Evolutionary conservation across 345 rosid species (phyloP), one percentile per base, ranked within the genome.

Genomic region (Microthlaspi erraticum): DNA sequence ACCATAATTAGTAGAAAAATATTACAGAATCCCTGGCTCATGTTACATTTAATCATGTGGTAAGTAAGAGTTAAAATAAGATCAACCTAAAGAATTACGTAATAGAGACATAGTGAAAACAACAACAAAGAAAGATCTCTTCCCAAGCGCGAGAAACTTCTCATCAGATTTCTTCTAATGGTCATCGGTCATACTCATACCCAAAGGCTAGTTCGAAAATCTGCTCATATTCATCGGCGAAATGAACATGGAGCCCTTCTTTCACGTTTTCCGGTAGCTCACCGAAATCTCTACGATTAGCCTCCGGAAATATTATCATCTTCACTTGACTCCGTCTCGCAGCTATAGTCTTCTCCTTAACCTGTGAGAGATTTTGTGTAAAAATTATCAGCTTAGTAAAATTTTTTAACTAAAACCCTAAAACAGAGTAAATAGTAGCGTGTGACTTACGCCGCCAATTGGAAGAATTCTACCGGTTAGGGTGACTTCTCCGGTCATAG

Each of bases 401-500:
- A 7, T 8, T 3, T 31, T 17, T 33, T n/a, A 32, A 34, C 49
- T 34, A 11, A 6, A 23, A 12, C 45, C 29, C 48, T 19, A 19
- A 19, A 61, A 60, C 46, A 62, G 20, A 52, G 48, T 43, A 43
- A 43, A 36, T 16, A 26, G 54, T 7, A 14, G 20, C 8, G 6
- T 23, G 26, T 23, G 26, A 76, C 96, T 39, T 88, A 90, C 98
- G 79, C 97, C 98, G 7, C 97, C 97, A 68, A 92, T 87, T 1
- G 97, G 96, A 77, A 92, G 93, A 61, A 92, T 85, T 74, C 79
- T 87, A 45, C 97, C 93, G 0, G 89, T 90, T 1, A 92, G 78
- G 2, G 95, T 92, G 31, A 92, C 84, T 81, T 92, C 98, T 19
- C 98, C 98, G 0, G 98, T 92, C 98, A 92, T 92, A 10, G 98